Base-by-base conservation (phyloP, 495 filamentous ascomycete genomes). In the Oidiodendron maius region DNA sequence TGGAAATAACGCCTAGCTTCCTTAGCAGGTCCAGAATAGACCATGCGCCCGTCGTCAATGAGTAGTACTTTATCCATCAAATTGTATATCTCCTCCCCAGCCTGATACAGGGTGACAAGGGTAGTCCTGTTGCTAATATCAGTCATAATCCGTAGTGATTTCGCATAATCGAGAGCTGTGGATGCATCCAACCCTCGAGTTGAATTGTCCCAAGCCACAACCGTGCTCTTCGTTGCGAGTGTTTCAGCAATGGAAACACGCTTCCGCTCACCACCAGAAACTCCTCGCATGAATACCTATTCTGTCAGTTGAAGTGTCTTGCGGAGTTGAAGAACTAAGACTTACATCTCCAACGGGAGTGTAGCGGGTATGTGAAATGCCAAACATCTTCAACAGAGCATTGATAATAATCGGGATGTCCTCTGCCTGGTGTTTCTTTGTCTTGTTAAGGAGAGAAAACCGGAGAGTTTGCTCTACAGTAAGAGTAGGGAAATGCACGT, bases 51-150 rank as follows among this genome's bases (percentile, higher is more conserved):
- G 17, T 75, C 62, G 50, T 84, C 80, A 42, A 87, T 81, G 21
- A 87, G 74, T 22, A 91, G 64, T 4, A 93, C 87, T 56, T 91
- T 93, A 66, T 96, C 88, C 54, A 96, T 91, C 25, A 82, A 77
- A 15, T 74, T 73, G 64, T 93, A 96, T 44, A 94, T 94, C 49
- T 76, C 83, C 61, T 95, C 86, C 2, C 79, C 83, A 2, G 87
- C 84, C 59, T 95, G 88, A 61, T 95, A 93, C 51, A 95, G 83
- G 8, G 87, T 83, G 13, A 93, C 85, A 38, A 79, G 70, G 23
- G 80, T 77, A 10, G 84, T 87, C 43, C 74, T 78, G 11, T 77
- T 72, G 39, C 76, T 76, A 37, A 86, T 68, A 49, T 87, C 77
- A 3, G 83, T 83, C 46, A 81, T 77, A 10, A 84, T 64, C 26